Conservation (phyloP, 805 yeast species). For the Komagataella pastoris region DNA sequence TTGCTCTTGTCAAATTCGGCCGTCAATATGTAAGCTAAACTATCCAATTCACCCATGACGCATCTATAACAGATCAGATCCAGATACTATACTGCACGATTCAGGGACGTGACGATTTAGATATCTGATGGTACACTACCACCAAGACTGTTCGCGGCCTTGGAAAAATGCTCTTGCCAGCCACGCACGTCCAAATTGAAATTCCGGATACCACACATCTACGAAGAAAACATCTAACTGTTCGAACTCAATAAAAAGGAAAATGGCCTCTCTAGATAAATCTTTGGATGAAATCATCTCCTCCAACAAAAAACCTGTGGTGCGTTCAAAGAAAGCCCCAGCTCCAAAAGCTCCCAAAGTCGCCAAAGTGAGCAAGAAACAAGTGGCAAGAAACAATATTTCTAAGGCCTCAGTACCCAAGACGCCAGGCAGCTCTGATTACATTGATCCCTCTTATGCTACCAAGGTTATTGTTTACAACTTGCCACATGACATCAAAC, state of each 20-base stretch:
- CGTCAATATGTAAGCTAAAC: conserved; percentile 23
- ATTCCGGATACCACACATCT: neutral
- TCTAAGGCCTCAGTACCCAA: conserved; percentile 6
- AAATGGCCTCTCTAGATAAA: conserved; percentile 74
- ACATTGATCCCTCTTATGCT: conserved; percentile 40
- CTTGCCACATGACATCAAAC: conserved; percentile 73
- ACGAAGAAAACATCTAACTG: neutral
- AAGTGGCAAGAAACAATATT: conserved; percentile 6
- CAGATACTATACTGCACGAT: neutral
- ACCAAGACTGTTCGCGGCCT: neutral
- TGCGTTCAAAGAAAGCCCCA: conserved; percentile 4
- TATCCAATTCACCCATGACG: neutral
- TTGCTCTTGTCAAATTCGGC: conserved; percentile 72
- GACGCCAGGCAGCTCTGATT: conserved; percentile 9
- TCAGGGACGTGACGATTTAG: neutral
- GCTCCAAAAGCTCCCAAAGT: conserved; percentile 3
- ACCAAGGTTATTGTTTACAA: conserved; percentile 79
- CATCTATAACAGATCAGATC: neutral
- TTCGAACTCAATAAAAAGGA: conserved; percentile 3
- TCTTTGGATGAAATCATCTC: conserved; percentile 92
- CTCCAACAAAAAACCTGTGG: conserved; percentile 19
- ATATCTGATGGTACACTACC: neutral
- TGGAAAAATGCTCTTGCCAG: neutral
- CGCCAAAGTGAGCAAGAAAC: conserved; percentile 8
- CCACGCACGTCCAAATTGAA: neutral